These are phyloP conservation scores for Saraca asoca DNA, from an alignment of 331 rosid genomes.

Conservation along the genomic window DNA sequence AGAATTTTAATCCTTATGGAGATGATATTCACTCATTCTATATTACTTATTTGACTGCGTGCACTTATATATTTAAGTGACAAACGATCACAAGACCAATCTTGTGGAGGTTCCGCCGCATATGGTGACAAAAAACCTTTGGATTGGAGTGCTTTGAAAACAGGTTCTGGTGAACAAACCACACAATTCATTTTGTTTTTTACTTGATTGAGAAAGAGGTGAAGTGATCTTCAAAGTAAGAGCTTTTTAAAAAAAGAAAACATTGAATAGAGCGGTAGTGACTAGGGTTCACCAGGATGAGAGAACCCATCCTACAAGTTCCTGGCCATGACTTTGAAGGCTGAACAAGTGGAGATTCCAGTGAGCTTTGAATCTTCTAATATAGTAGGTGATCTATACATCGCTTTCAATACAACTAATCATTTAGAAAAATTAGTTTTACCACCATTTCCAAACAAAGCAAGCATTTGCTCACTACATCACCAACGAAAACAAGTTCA, in stretches of 20 bases:
- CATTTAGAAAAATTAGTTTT: slow-evolving; percentile 53
- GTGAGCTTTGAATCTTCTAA: slow-evolving; percentile 34
- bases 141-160: slow-evolving; percentile 61
- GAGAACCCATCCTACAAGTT: slow-evolving; percentile 73
- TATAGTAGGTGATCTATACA: slow-evolving; percentile 55
- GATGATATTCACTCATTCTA: too few species aligned
- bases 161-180: slow-evolving; percentile 72
- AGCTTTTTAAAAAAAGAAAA: slow-evolving; percentile 69
- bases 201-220: slow-evolving; percentile 57
- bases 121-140: slow-evolving; percentile 50
- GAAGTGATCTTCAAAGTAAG: slow-evolving; percentile 61
- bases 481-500: too few species aligned
- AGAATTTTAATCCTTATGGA: too few species aligned
- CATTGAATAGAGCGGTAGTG: slow-evolving; percentile 69
- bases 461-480: too few species aligned
- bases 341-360: slow-evolving; percentile 42
- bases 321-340: slow-evolving; percentile 70
- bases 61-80: too few species aligned
- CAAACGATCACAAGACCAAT: too few species aligned
- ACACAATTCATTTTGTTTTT: slow-evolving; percentile 65
- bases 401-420: slow-evolving; percentile 71
- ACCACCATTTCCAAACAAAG: slow-evolving; percentile 52
- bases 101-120: slow-evolving; percentile 66
- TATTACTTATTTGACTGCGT: too few species aligned
- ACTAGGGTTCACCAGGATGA: slow-evolving; percentile 69